Evolutionary conservation across 73 alveolate genomes (phyloP), one percentile per base, ranked within the genome.

Genomic region (Paramecium pentaurelia): DNA sequence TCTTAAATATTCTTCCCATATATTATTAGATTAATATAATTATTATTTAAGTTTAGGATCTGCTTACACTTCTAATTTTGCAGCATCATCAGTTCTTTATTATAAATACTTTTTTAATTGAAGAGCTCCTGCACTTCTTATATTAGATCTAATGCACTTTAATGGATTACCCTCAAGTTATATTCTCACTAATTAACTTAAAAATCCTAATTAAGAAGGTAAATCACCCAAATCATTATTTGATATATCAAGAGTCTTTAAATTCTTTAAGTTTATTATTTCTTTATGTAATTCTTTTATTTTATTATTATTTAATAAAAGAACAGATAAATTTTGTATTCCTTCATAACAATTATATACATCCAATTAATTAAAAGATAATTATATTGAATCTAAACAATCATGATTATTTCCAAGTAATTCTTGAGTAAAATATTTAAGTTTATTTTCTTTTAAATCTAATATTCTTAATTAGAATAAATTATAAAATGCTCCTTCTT

Each of bases 111-210:
- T 96, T 95, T 98, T 98, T 40, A 98, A 90, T 92, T 95, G 95
- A 58, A 94, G 98, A 9, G 99, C 99, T n/a, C 98, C 96, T 18
- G 98, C 97, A 94, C 93, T 95, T 84, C 99, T 92, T 92, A 98
- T 96, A 58, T 97, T 96, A 37, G 98, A 95, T 68, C 97, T 97
- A 34, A 98, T 95, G 71, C 99, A 92, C 91, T 95, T 97, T 58
- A 98, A 89, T 45, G 99, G 99, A 93, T 98, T 98, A 58, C 99
- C 99, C 89, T 98, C 99, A 11, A 98, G 83, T 47, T 92, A 92
- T 36, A 98, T 92, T 91, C 99, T 96, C 25, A 97, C 99, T 85
- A 98, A 93, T 80, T 85, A 87, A 60, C 95, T 96, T 90, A 98
- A 88, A 38, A 97, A 93, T 18, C 98, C 97, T 37, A 98, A 90